phyloP scores from a whole-genome alignment of 192 early-diverging fungal genomes.

The Entrophospora sp. region DNA sequence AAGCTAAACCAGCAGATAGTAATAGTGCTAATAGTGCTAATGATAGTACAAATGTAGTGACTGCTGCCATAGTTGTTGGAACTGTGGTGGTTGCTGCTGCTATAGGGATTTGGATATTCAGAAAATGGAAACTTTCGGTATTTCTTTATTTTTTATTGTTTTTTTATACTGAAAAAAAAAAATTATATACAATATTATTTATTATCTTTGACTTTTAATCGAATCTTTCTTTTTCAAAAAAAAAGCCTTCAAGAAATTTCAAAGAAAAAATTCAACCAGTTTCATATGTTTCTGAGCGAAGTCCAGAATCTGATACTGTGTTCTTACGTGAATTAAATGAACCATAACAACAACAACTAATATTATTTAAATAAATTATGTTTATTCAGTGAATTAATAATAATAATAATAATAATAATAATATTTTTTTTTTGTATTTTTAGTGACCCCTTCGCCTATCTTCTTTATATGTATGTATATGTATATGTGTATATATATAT shows the following conservation, averaged over 20 bases:
- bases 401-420: too few relatives aligned
- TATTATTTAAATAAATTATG: too few relatives aligned
- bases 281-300: constrained; percentile 26
- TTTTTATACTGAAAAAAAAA: background rate
- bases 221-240: background rate
- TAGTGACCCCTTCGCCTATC: too few relatives aligned
- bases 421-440: too few relatives aligned
- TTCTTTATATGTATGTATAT: too few relatives aligned
- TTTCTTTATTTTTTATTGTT: background rate
- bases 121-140: constrained; percentile 46
- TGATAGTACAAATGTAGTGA: constrained; percentile 19
- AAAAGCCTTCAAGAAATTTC: constrained; percentile 36
- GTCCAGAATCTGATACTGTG: constrained; percentile 31
- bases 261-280: constrained; percentile 38
- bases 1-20: background rate
- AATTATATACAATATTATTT: background rate
- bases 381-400: too few relatives aligned
- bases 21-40: background rate
- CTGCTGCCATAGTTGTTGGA: constrained; percentile 35
- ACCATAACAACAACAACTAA: too few relatives aligned
- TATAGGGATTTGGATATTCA: constrained; percentile 42
- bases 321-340: constrained; percentile 35
- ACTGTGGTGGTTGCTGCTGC: constrained; percentile 34
- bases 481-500: too few relatives aligned
- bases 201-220: background rate